Base-by-base conservation (phyloP, 352 stramenopile species). In the Phytopythium boreale region DNA sequence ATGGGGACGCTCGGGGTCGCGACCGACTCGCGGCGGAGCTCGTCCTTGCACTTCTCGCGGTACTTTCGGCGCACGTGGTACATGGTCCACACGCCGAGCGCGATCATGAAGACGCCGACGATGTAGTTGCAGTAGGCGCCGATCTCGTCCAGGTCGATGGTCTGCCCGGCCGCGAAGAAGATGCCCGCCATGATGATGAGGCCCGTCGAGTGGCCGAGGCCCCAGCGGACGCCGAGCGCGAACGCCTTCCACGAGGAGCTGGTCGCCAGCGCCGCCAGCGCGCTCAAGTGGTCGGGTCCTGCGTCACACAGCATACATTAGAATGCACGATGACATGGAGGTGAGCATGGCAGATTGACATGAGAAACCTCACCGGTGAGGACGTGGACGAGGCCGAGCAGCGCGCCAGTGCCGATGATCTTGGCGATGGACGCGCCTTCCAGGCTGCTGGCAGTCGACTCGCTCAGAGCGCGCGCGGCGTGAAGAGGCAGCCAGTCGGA, bases 131-230 rank as follows among this genome's bases (percentile, higher is more conserved):
- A 79, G 41, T 90, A 88, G 2, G 67, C 74, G 22, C 81, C 80
- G 26, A 90, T 71, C 3, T 79, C 62, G 19, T 90, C 63, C 19
- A 93, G 69, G 46, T 82, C 70, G 59, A 80, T 63, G 12, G 67
- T 83, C 63, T 70, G 73, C 61, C 71, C 80, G 31, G 64, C 71
- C 11, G 75, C 92, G 75, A 84, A 96, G 77, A 85, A 96, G 68
- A 84, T 84, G 52, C 81, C 71, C 59, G 74, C 92, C 83, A 94
- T 92, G 67, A 92, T 59, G 56, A 98, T 62, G 27, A 98, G 76
- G 2, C 93, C 93, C 22, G 92, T 86, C n/a, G 77, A 93, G 72
- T 98, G 92, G 41, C 92, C 92, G 29, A 91, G 80, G n/a, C 93
- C 92, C 92, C 92, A 98, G 71, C 88, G 86, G 15, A 97, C 72